These are phyloP conservation scores for Pyrenophora seminiperda DNA, from an alignment of 2,329 filamentous ascomycete genomes.

Conservation along the genomic window DNA sequence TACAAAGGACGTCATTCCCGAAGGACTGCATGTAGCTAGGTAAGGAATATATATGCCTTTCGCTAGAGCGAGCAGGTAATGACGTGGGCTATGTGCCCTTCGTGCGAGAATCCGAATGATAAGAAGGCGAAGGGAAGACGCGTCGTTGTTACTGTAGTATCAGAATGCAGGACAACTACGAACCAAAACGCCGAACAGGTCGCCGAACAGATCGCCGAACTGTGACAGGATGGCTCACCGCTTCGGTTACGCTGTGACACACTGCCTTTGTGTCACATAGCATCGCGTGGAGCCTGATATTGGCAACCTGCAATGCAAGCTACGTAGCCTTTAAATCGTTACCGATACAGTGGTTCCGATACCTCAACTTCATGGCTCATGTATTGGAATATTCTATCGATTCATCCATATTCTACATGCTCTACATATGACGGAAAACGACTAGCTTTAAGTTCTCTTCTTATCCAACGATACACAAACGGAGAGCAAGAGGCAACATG, in stretches of 20 bases:
- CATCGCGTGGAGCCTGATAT: conserved; percentile 12
- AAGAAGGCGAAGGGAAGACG: neutral
- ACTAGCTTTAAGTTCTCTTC: no score
- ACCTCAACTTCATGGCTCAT: neutral
- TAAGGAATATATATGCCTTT: no score
- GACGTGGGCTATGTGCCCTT: no score
- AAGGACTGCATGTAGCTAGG: neutral
- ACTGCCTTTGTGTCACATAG: conserved; percentile 6
- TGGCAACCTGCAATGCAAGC: conserved; percentile 19
- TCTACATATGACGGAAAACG: neutral
- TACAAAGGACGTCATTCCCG: neutral
- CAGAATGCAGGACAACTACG: neutral
- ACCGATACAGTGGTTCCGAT: conserved; percentile 1
- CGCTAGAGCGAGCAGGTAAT: no score
- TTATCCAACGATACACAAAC: no score
- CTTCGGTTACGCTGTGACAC: conserved; percentile 9
- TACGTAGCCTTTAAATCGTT: conserved; percentile 6
- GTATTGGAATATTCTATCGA: neutral
- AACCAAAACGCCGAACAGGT: neutral
- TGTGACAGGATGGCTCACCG: conserved; percentile 19
- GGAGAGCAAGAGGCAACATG: no score
- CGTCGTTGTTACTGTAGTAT: neutral
- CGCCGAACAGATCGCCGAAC: conserved; percentile 22
- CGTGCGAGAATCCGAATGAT: no score
- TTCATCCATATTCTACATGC: neutral